A percentile compares a stretch with the other conserved stretches of the same genome.
Evolutionary conservation across 140 eudicot species (phyloP).

Genomic region (Flaveria floridana): DNA sequence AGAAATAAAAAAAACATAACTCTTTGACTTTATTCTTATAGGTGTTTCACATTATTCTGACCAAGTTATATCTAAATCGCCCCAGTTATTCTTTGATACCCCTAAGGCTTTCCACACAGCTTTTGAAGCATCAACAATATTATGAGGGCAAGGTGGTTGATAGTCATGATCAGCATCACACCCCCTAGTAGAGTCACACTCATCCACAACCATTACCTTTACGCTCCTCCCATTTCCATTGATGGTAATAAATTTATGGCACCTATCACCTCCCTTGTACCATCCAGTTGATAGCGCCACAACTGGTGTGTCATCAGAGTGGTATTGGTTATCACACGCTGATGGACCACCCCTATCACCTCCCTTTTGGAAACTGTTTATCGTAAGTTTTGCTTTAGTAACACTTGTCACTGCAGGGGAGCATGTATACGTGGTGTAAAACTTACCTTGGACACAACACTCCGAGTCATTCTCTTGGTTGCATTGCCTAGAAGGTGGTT

Average conservation of each 20-base stretch:
- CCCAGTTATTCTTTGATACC: conserved; percentile 33
- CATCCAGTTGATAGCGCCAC: conserved; percentile 32
- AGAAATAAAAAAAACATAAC: not conserved
- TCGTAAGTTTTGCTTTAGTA: too few relatives aligned
- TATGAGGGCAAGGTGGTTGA: conserved; percentile 39
- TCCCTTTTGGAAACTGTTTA: conserved; percentile 31
- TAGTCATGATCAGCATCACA: conserved; percentile 39
- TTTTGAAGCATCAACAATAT: conserved; percentile 38
- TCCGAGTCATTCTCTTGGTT: too few relatives aligned
- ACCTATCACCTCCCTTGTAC: conserved; percentile 36
- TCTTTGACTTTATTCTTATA: too few relatives aligned
- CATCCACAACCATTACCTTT: conserved; percentile 40
- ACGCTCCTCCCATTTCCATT: conserved; percentile 36
- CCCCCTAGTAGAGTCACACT: conserved; percentile 37
- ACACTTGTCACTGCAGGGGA: too few relatives aligned
- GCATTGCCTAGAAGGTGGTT: too few relatives aligned
- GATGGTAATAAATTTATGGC: conserved; percentile 32
- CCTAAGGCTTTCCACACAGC: conserved; percentile 44
- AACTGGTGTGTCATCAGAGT: conserved; percentile 31
- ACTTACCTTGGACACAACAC: too few relatives aligned
- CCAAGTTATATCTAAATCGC: conserved; percentile 36
- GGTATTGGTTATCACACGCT: conserved; percentile 34
- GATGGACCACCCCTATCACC: conserved; percentile 39
- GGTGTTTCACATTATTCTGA: not conserved
- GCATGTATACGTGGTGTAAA: too few relatives aligned